Percentiles rank a stretch among this genome's conserved stretches.
These are phyloP conservation scores for Hanseniaspora hatyaiensis DNA, from an alignment of 805 yeast genomes.

Conservation along the genomic window DNA sequence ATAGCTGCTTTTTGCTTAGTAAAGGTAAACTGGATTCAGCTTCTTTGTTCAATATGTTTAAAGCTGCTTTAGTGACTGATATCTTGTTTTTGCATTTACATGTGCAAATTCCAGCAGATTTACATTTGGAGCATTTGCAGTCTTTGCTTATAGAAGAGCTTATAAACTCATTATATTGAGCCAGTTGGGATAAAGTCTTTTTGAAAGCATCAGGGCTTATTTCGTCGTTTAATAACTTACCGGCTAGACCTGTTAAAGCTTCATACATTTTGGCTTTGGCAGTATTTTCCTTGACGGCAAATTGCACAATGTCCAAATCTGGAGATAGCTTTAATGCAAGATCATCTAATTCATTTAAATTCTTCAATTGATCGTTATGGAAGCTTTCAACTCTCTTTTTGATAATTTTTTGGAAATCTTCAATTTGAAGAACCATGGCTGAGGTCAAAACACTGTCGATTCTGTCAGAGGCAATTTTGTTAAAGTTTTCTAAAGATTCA, in stretches of 20 bases:
- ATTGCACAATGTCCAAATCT: constrained; percentile 34
- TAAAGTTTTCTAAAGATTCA: constrained; percentile 57
- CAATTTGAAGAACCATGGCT: constrained; percentile 56
- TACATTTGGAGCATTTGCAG: constrained; percentile 21
- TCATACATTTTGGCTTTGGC: constrained; percentile 26
- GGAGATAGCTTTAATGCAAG: constrained; percentile 40
- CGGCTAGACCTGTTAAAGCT: constrained; percentile 21
- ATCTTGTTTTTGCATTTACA: constrained; percentile 23
- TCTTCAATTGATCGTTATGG: constrained; percentile 66
- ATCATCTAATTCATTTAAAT: constrained; percentile 48
- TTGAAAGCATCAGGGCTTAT: constrained; percentile 27
- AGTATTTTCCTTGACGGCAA: constrained; percentile 30
- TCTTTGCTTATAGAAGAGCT: constrained; percentile 22
- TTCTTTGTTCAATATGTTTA: constrained; percentile 37
- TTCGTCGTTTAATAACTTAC: constrained; percentile 20
- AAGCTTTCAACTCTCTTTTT: constrained; percentile 52
- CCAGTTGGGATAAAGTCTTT: constrained; percentile 28
- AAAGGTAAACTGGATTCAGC: constrained; percentile 42
- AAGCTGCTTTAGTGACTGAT: constrained; percentile 29
- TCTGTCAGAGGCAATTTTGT: constrained; percentile 51
- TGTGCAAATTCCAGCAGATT: constrained; percentile 18
- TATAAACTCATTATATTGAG: constrained; percentile 22
- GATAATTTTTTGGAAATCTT: constrained; percentile 50
- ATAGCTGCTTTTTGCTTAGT: constrained; percentile 63
- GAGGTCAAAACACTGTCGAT: constrained; percentile 63